Evolutionary conservation across 768 basidiomycete genomes (phyloP).

Genomic region (Suillus brevipes): DNA sequence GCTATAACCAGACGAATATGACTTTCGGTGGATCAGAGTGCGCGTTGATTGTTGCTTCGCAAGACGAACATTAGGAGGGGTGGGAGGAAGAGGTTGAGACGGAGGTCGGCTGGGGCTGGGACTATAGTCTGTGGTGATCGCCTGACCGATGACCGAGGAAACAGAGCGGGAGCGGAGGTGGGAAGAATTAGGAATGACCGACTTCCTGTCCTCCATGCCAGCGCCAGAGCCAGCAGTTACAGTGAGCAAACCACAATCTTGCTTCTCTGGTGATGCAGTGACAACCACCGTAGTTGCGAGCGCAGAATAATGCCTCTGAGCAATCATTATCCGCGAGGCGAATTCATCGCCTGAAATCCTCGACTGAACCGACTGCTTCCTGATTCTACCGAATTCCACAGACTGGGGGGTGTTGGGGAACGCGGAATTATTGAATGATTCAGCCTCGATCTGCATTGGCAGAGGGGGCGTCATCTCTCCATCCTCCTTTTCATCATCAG

Average conservation of each 20-base stretch:
- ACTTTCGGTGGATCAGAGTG: constrained; percentile 56
- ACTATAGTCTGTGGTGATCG: constrained; percentile 42
- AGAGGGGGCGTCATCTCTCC: constrained; percentile 55
- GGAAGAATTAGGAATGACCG: constrained; percentile 24
- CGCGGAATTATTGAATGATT: constrained; percentile 40
- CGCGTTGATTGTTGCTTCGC: constrained; percentile 47
- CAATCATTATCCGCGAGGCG: constrained; percentile 66
- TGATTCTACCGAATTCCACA: constrained; percentile 54
- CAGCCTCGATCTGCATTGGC: constrained; percentile 55
- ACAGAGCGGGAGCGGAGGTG: constrained; percentile 67
- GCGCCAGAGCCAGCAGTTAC: constrained; percentile 36
- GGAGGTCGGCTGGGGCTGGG: constrained; percentile 57
- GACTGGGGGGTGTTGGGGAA: constrained; percentile 55
- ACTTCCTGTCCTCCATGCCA: constrained; percentile 29
- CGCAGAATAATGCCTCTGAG: constrained; percentile 71
- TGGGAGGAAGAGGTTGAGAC: constrained; percentile 69
- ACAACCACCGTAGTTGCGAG: constrained; percentile 66
- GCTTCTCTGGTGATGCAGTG: constrained; percentile 46
- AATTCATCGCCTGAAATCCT: constrained; percentile 48
- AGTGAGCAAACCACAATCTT: constrained; percentile 17
- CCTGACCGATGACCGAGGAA: constrained; percentile 47
- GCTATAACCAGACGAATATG: constrained; percentile 63
- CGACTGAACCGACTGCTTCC: constrained; percentile 56
- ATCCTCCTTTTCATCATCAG: constrained; percentile 42
- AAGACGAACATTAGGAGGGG: constrained; percentile 64